These are phyloP conservation scores for Aspergillus persii DNA, from an alignment of 2,329 filamentous ascomycete species.

Conservation along the genomic window DNA sequence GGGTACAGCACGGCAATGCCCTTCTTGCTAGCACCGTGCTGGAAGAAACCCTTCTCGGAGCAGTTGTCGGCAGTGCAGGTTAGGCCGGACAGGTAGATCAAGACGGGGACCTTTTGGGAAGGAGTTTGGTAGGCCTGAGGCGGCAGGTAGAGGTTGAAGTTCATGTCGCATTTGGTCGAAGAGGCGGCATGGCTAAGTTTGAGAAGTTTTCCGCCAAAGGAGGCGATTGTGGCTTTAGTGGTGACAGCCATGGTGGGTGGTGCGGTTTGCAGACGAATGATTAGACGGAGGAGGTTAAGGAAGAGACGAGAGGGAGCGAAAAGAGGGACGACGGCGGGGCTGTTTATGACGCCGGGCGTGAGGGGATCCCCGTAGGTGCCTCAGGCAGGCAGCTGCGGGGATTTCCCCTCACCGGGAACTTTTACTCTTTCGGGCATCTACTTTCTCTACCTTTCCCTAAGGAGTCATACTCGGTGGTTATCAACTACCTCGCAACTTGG, in stretches of 20 bases:
- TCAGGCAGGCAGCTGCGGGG: neutral
- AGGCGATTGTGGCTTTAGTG: slow-evolving; percentile 83
- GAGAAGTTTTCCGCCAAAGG: slow-evolving; percentile 89
- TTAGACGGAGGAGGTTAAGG: neutral
- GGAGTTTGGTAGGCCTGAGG: slow-evolving; percentile 58
- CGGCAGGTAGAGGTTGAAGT: slow-evolving; percentile 87
- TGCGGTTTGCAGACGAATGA: neutral
- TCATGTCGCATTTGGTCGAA: slow-evolving; percentile 83
- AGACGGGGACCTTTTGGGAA: slow-evolving; percentile 69
- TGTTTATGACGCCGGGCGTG: slow-evolving; percentile 10
- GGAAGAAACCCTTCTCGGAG: slow-evolving; percentile 82
- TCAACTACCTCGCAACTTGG: no score
- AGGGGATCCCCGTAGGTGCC: neutral
- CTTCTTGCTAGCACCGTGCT: slow-evolving; percentile 72
- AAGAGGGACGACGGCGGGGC: slow-evolving; percentile 1
- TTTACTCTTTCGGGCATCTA: slow-evolving; percentile 7
- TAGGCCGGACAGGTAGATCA: slow-evolving; percentile 90
- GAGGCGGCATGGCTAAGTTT: slow-evolving; percentile 86
- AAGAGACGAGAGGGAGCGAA: neutral
- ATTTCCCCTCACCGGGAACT: slow-evolving; percentile 11
- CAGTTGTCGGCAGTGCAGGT: slow-evolving; percentile 89
- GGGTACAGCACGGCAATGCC: slow-evolving; percentile 93
- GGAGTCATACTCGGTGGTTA: no score
- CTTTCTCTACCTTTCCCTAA: no score
- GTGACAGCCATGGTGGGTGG: slow-evolving; percentile 69